These are phyloP conservation scores for Pestalotiopsis sp. DNA, from an alignment of 2,329 filamentous ascomycete genomes.

Conservation along the genomic window DNA sequence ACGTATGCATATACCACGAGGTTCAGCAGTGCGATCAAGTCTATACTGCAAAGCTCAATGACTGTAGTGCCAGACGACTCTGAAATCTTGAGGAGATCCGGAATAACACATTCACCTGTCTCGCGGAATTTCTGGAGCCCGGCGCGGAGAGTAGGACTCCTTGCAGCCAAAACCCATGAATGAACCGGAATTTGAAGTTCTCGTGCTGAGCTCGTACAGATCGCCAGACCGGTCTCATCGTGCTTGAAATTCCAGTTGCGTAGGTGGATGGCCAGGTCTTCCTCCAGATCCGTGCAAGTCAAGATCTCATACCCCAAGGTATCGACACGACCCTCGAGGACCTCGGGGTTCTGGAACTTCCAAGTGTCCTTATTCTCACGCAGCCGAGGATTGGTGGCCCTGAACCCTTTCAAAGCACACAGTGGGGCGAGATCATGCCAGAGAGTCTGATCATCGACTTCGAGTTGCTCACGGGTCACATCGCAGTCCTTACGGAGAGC, in stretches of 20 bases:
- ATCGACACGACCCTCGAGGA: slow-evolving; percentile 56
- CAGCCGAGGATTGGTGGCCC: slow-evolving; percentile 40
- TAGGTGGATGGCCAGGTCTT: slow-evolving; percentile 59
- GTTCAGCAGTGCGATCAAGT: slow-evolving; percentile 80
- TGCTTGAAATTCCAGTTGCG: slow-evolving; percentile 40
- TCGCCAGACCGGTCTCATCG: slow-evolving; percentile 43
- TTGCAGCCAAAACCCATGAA: slow-evolving; percentile 75
- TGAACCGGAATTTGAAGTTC: slow-evolving; percentile 79
- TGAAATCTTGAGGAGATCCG: slow-evolving; percentile 64
- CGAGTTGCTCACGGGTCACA: slow-evolving; percentile 73
- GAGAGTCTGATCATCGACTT: slow-evolving; percentile 66
- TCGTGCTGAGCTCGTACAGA: slow-evolving; percentile 64
- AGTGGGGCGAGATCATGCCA: slow-evolving; percentile 76
- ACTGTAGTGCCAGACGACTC: slow-evolving; percentile 53
- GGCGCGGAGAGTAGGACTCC: slow-evolving; percentile 70
- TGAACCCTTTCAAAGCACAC: slow-evolving; percentile 67
- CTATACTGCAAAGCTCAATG: slow-evolving; percentile 70
- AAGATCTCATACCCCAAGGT: slow-evolving; percentile 56
- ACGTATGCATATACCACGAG: slow-evolving; percentile 80
- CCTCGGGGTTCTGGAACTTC: slow-evolving; percentile 42
- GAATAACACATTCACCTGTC: slow-evolving; percentile 55
- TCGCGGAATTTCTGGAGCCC: slow-evolving; percentile 62
- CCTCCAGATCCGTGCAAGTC: slow-evolving; percentile 67
- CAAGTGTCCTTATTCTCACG: slow-evolving; percentile 41
- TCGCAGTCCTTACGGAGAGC: slow-evolving; percentile 84